A percentile compares a stretch with the other conserved stretches of the same genome.
Conservation (phyloP, 2,329 filamentous ascomycete species). For the Simplicillium sp. region DNA sequence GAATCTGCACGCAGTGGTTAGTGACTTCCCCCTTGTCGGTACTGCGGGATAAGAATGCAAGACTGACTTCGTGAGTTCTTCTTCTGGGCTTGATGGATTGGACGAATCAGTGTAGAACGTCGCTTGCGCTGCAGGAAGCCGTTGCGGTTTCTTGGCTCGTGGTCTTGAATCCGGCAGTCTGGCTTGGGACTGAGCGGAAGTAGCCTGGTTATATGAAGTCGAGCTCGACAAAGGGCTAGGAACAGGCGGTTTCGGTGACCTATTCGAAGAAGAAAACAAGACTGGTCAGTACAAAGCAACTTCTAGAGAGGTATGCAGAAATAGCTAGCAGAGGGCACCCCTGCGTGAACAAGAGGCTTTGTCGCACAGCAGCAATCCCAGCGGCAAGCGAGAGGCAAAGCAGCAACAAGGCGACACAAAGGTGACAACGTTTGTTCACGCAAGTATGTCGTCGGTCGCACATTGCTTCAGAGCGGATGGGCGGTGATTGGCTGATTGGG, state of each 20-base stretch:
- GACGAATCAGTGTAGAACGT: conserved; percentile 28
- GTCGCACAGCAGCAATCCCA: no score
- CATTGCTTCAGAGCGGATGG: no score
- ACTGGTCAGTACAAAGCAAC: background rate
- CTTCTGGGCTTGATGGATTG: conserved; percentile 21
- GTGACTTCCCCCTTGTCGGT: no score
- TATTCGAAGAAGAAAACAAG: conserved; percentile 16
- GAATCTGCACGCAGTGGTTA: conserved; percentile 11
- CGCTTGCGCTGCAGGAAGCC: conserved; percentile 14
- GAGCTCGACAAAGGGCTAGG: conserved; percentile 40
- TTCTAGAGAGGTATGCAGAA: background rate
- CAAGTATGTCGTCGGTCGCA: no score
- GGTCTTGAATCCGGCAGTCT: conserved; percentile 10
- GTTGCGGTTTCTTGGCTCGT: conserved; percentile 5
- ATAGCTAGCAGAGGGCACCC: no score
- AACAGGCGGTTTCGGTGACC: conserved; percentile 36
- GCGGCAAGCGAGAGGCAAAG: no score
- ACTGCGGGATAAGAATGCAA: background rate
- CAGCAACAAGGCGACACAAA: no score
- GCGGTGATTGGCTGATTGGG: no score
- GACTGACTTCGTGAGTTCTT: conserved; percentile 5
- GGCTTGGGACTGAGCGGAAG: conserved; percentile 7
- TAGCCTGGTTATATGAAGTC: conserved; percentile 8
- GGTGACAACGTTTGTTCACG: no score
- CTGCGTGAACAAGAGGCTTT: no score